Evolutionary conservation across 306 rosid species (phyloP).

Genomic region (Lathyrus aphaca): DNA sequence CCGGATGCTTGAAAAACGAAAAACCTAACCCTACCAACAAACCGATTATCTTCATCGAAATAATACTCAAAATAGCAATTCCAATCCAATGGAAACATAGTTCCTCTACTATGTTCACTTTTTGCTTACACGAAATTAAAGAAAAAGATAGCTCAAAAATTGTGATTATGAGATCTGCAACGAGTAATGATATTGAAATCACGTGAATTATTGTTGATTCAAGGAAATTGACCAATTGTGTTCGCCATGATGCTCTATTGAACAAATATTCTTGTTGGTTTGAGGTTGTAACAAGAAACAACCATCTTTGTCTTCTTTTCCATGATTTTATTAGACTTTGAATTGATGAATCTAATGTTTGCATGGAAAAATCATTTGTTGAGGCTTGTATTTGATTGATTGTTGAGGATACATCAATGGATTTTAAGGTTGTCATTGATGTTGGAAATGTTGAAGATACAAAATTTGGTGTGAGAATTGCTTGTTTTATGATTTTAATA

Average conservation of each 20-base stretch:
- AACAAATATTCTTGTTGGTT: slow-evolving; percentile 30
- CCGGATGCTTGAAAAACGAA: slow-evolving; percentile 52
- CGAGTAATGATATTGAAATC: slow-evolving; percentile 50
- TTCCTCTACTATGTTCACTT: slow-evolving; percentile 20
- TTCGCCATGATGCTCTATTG: slow-evolving; percentile 58
- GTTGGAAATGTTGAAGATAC: background rate
- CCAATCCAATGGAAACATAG: slow-evolving; percentile 62
- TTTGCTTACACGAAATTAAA: slow-evolving; percentile 41
- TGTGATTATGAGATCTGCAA: slow-evolving; percentile 65
- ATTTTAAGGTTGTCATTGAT: slow-evolving; percentile 44
- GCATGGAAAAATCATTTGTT: slow-evolving; percentile 43
- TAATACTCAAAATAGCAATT: slow-evolving; percentile 60
- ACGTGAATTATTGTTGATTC: slow-evolving; percentile 59
- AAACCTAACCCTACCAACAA: slow-evolving; percentile 55
- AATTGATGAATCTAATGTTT: slow-evolving; percentile 47
- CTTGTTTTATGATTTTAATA: slow-evolving; percentile 10
- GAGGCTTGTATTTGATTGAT: slow-evolving; percentile 34
- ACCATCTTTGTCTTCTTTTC: slow-evolving; percentile 58
- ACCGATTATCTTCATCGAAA: slow-evolving; percentile 47
- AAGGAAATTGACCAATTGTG: slow-evolving; percentile 48
- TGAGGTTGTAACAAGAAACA: slow-evolving; percentile 26
- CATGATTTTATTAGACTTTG: slow-evolving; percentile 56
- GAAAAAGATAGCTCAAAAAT: slow-evolving; percentile 70
- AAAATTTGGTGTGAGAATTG: slow-evolving; percentile 20
- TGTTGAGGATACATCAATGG: slow-evolving; percentile 41